Base-by-base conservation (phyloP, 208 protist genomes). In the Leptomonas seymouri region DNA sequence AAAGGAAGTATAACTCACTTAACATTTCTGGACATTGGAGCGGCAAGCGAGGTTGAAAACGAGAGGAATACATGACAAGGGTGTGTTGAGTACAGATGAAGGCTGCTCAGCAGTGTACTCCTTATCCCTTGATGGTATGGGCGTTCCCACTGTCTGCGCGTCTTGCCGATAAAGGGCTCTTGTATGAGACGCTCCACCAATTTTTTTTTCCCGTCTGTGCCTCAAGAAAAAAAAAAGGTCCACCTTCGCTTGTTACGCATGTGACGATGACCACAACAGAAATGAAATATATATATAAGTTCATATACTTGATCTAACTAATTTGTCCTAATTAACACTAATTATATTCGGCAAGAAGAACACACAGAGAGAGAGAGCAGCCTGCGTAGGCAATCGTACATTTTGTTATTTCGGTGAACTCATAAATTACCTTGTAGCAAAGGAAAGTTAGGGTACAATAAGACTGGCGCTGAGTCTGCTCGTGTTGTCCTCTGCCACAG, bases 251-350 rank as follows among this genome's bases (percentile, higher is more conserved):
- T 30, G 15, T 3, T 16, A 41, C 53, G 3, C 44, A 48, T n/a
- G 44, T 44, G 41, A 14, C 39, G 28, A 54, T 46, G 20, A 67
- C 50, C 53, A 27, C 53, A 51, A 53, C 65, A 50, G 54, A 9
- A 23, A 48, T 51, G 12, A 31, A 30, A 68, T 9, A 39, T 39
- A 39, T 39, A n/a, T n/a, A n/a, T n/a, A n/a, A n/a, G n/a, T n/a
- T n/a, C n/a, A n/a, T n/a, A n/a, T n/a, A n/a, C n/a, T n/a, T n/a
- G n/a, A n/a, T n/a, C n/a, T n/a, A n/a, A n/a, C n/a, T n/a, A n/a
- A n/a, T n/a, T n/a, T n/a, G n/a, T n/a, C n/a, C n/a, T n/a, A n/a
- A n/a, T n/a, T n/a, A n/a, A n/a, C n/a, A n/a, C n/a, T n/a, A n/a
- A n/a, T n/a, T n/a, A n/a, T n/a, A n/a, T n/a, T n/a, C n/a, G n/a